Conservation (phyloP, 192 early-diverging fungal species). For the Thoreauomyces humboldtii region DNA sequence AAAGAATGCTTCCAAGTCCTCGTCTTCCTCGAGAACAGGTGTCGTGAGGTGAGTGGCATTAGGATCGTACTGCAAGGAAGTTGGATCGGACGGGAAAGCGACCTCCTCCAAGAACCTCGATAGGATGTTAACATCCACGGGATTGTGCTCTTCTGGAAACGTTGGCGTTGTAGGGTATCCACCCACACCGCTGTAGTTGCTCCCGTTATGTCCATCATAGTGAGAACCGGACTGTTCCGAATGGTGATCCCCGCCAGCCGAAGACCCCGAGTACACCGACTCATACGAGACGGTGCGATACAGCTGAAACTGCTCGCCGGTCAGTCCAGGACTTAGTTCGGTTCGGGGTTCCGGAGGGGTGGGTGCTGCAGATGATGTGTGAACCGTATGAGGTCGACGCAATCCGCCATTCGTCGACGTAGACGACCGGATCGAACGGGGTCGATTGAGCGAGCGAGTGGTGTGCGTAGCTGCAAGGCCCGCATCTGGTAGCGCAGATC, state of each 20-base stretch:
- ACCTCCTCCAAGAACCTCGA: conserved; percentile 16
- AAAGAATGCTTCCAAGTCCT: background rate
- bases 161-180: too few relatives aligned
- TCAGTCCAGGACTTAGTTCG: background rate
- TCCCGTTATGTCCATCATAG: too few relatives aligned
- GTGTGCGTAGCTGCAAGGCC: conserved; percentile 2
- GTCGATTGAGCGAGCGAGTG: conserved; percentile 1
- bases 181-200: too few relatives aligned
- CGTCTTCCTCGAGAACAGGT: background rate
- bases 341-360: background rate
- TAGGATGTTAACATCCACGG: conserved; percentile 21
- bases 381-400: background rate
- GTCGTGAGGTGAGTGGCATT: background rate
- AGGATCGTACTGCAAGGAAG: background rate
- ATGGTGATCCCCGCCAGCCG: conserved; percentile 5
- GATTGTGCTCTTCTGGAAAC: conserved; percentile 24
- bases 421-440: background rate
- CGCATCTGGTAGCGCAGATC: background rate
- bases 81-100: too few relatives aligned
- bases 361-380: background rate
- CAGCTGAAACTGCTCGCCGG: background rate
- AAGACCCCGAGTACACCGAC: conserved; percentile 17
- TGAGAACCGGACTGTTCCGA: conserved; percentile 21
- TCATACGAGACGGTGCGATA: conserved; percentile 9
- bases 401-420: background rate